Conservation (phyloP, 2,329 filamentous ascomycete genomes). For the Dothideomycetes sp. region DNA sequence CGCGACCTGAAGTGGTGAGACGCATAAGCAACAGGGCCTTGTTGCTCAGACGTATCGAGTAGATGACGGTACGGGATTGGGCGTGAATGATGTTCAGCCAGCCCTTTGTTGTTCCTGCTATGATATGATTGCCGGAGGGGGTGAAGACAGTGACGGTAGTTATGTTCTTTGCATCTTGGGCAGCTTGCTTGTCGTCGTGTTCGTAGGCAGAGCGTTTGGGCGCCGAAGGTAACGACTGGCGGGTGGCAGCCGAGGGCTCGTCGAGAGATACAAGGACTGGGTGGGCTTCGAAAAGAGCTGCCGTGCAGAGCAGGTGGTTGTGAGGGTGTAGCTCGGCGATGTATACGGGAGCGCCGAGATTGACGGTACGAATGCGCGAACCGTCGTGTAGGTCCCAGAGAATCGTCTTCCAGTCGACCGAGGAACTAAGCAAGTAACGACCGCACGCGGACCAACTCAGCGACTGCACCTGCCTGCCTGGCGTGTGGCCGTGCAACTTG, state of each 20-base stretch:
- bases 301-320: constrained; percentile 79
- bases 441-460: constrained; percentile 92
- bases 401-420: constrained; percentile 93
- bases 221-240: constrained; percentile 69
- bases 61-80: constrained; percentile 69
- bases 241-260: constrained; percentile 44
- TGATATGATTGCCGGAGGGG: constrained; percentile 72
- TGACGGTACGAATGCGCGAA: constrained; percentile 67
- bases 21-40: constrained; percentile 83
- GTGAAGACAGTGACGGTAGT: constrained; percentile 91
- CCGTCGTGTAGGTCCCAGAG: constrained; percentile 83
- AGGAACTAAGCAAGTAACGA: constrained; percentile 81
- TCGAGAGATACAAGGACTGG: constrained; percentile 69
- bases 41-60: constrained; percentile 78
- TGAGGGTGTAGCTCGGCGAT: constrained; percentile 90
- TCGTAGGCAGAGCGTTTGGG: constrained; percentile 66
- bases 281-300: constrained; percentile 87
- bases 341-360: constrained; percentile 88
- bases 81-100: constrained; percentile 93
- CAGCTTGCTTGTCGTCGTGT: constrained; percentile 75
- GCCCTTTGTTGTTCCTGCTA: constrained; percentile 89
- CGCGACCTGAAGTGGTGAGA: constrained; percentile 72
- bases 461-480: constrained; percentile 72
- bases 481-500: constrained; percentile 83
- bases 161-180: constrained; percentile 87